Base-by-base conservation (phyloP, 192 early-diverging fungal genomes). In the Spizellomyces sp. region DNA sequence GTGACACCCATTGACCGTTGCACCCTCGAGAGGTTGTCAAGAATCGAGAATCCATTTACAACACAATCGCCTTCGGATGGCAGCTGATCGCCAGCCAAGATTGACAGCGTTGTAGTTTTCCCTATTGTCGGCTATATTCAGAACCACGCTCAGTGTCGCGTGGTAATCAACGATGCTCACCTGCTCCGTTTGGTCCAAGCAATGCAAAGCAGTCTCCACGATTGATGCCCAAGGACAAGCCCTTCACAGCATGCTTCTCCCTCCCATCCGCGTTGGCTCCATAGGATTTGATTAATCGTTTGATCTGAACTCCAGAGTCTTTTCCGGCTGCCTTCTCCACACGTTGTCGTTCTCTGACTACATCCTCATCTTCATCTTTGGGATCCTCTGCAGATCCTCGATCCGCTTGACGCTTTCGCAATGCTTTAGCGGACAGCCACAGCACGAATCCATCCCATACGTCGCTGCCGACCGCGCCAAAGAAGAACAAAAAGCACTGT, bases 41-140 rank as follows among this genome's bases (percentile, higher is more conserved):
- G 67, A 55, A 89, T 73, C 66, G 91, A 79, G 64, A 71, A 89
- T 0, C 89, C 87, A 59, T 85, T 88, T 74, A 62, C 80, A 71
- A 50, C 80, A 64, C 90, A 89, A 46, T 69, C 67, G 27, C 92
- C 92, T 9, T 73, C 50, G 8, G 87, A 84, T 42, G 85, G 78
- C 46, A 73, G 77, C 62, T 90, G 90, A 14, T 91, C 62, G 12
- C 91, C 91, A 9, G 91, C 91, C 66, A 93, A 75, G 61, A 92
- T 90, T 27, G 75, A 77, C 50, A 92, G 90, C 58, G 91, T 71
- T 6, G 91, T 90, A 12, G 91, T 88, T 76, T 92, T 92, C 45
- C 91, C 27, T 36, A 36, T 36, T 36, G 27, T 36, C 27, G 27
- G 27, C 27, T 36, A 36, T 3, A 36, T 36, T 36, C 1, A 36